phyloP scores from a whole-genome alignment of 2,329 filamentous ascomycete species.

The Akanthomyces lecanii region DNA sequence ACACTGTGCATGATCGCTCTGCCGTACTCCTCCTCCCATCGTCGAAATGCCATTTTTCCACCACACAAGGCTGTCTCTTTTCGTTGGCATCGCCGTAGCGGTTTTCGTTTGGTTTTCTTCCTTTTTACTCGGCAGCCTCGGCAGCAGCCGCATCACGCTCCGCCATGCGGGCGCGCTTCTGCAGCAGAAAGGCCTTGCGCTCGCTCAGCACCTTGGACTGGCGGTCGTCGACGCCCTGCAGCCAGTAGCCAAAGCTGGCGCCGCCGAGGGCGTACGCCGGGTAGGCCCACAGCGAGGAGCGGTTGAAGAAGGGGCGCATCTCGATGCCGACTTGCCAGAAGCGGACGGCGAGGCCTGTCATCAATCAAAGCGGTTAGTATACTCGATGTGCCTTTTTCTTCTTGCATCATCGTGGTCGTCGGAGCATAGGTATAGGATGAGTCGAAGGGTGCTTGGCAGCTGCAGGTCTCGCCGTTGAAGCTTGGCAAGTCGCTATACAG shows the following conservation, averaged over 20 bases:
- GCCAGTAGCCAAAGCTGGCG: conserved; percentile 94
- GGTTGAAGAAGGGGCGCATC: conserved; percentile 91
- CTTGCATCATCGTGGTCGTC: neutral
- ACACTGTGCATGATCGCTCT: neutral
- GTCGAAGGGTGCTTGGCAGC: neutral
- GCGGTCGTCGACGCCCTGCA: conserved; percentile 81
- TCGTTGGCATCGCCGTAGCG: conserved; percentile 5
- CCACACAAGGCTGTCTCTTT: neutral
- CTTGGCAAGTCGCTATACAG: neutral
- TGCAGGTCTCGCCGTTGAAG: neutral
- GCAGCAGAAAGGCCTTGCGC: conserved; percentile 74
- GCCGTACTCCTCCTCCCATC: neutral
- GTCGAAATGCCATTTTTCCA: neutral
- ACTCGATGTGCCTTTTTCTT: neutral
- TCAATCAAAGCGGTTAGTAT: too few relatives aligned
- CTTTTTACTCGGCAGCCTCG: conserved; percentile 22
- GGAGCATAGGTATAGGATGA: neutral
- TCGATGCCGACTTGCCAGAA: conserved; percentile 98
- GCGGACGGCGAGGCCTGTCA: conserved; percentile 80
- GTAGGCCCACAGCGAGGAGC: conserved; percentile 82
- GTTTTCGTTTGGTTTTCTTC: conserved; percentile 12
- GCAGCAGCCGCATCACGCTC: conserved; percentile 33
- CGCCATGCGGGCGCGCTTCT: conserved; percentile 75
- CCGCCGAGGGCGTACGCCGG: conserved; percentile 82
- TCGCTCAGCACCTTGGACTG: conserved; percentile 74